A percentile compares a stretch with the other conserved stretches of the same genome.
Evolutionary conservation across 352 stramenopile genomes (phyloP).

Genomic region (Globisporangium acanthophoron): DNA sequence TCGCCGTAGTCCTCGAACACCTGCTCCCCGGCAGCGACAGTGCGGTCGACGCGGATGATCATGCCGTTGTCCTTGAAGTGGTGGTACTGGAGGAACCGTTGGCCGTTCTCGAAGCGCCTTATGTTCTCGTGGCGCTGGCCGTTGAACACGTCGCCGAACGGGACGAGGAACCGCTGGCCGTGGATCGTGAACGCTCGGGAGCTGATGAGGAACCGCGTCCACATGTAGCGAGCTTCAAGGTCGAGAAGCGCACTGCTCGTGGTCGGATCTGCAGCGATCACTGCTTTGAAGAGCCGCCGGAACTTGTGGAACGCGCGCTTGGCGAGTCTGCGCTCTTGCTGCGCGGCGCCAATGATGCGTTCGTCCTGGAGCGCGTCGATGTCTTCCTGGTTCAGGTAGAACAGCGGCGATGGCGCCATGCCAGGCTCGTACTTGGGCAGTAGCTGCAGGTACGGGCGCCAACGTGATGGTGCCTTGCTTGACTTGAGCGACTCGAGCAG

Average conservation of each 20-base stretch:
- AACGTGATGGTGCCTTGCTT: constrained; percentile 23
- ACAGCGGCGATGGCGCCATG: constrained; percentile 24
- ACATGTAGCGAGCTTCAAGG: constrained; percentile 23
- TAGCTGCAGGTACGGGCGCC: constrained; percentile 50
- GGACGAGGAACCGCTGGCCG: constrained; percentile 71
- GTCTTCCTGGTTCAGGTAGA: constrained; percentile 21
- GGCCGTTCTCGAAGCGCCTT: constrained; percentile 30
- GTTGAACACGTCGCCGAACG: constrained; percentile 88
- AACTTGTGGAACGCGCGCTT: constrained; percentile 37
- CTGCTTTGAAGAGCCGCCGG: constrained; percentile 32
- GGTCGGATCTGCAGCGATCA: neutral
- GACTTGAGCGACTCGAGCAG: constrained; percentile 41
- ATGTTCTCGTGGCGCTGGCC: constrained; percentile 34
- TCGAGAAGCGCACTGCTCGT: neutral
- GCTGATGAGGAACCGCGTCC: constrained; percentile 56
- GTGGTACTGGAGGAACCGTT: constrained; percentile 61
- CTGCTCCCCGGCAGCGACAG: constrained; percentile 28
- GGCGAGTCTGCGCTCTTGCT: constrained; percentile 18
- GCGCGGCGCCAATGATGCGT: constrained; percentile 26
- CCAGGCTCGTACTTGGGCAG: constrained; percentile 21
- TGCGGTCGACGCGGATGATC: constrained; percentile 63
- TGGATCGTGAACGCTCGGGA: constrained; percentile 77
- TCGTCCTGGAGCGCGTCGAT: constrained; percentile 42
- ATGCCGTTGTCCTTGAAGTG: constrained; percentile 33
- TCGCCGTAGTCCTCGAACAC: constrained; percentile 95